Evolutionary conservation across 371 early-diverging fungal genomes (phyloP), one percentile per base, ranked within the genome.

Genomic region (Choanephora cucurbitarum): DNA sequence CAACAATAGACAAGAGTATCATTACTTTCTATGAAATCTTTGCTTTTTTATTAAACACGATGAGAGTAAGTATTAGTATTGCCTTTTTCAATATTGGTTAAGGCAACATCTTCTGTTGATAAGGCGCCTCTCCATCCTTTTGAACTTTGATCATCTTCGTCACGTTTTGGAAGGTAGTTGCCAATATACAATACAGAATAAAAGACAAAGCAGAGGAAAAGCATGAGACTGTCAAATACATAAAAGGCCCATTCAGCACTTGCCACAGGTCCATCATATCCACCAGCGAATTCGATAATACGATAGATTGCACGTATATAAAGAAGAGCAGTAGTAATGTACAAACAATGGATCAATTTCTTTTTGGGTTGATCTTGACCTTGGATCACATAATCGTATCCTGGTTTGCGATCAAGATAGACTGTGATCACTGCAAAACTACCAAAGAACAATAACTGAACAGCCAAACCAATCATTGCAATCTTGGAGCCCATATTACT

Each of bases 211-310:
- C 42, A 41, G 10, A 34, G 14, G 14, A 32, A 8, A 19, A 59
- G 47, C 13, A 47, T 23, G 5, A 59, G 42, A 34, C 48, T 33
- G n/a, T 59, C 59, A 40, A 59, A 59, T 1, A 53, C 37, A 52
- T 59, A 59, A 31, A 59, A 53, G n/a, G 53, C 42, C 59, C 59
- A 59, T 43, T 59, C 59, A 7, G 31, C n/a, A 1, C 19, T 46
- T 14, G 52, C 47, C 7, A 59, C 40, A 31, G 48, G 34, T 0
- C 48, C 52, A 42, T 11, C 43, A 18, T 41, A 59, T 17, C 58
- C 53, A 41, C 14, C 15, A 32, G 41, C 41, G n/a, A 42, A 59
- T 19, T 48, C 52, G 5, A 40, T 41, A 11, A 59, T 37, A 47
- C 59, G 59, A 32, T 59, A 59, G 34, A 53, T 33, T 1, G 52